These are phyloP conservation scores for Metschnikowia gelsemii DNA, from an alignment of 805 yeast genomes.

Conservation along the genomic window DNA sequence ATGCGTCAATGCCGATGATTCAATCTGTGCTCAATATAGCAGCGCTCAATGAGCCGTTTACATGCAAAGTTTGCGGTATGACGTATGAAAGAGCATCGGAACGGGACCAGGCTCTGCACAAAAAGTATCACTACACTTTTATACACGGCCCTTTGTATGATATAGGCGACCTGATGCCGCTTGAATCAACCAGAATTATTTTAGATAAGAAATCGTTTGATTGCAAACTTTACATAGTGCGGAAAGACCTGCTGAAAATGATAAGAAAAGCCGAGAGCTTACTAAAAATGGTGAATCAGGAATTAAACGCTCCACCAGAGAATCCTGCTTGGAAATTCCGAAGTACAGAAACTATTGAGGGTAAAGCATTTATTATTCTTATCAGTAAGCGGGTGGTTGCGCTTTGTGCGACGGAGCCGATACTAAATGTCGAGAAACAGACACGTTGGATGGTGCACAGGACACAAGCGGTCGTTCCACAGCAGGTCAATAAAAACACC, in stretches of 20 bases:
- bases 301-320: slow-evolving; percentile 53
- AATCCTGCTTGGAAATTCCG: slow-evolving; percentile 31
- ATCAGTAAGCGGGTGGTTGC: slow-evolving; percentile 52
- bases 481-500: slow-evolving; percentile 36
- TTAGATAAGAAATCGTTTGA: slow-evolving; percentile 17
- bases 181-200: slow-evolving; percentile 30
- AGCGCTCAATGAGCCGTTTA: slow-evolving; percentile 14
- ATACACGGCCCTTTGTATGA: slow-evolving; percentile 53
- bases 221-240: slow-evolving; percentile 23
- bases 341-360: slow-evolving; percentile 4
- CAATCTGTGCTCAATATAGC: slow-evolving; percentile 15
- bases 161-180: slow-evolving; percentile 13
- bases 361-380: slow-evolving; percentile 49
- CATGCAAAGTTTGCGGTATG: slow-evolving; percentile 56
- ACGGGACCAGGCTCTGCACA: slow-evolving; percentile 48
- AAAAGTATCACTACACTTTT: slow-evolving; percentile 50
- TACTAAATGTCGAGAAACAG: slow-evolving; percentile 23
- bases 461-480: slow-evolving; percentile 50
- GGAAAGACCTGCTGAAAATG: slow-evolving; percentile 24
- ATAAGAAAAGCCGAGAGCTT: slow-evolving; percentile 32
- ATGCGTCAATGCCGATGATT: slow-evolving; percentile 5
- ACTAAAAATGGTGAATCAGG: slow-evolving; percentile 55
- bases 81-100: slow-evolving; percentile 43
- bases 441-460: slow-evolving; percentile 62
- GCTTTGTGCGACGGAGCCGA: slow-evolving; percentile 51